Percentiles rank a stretch among this genome's conserved stretches.
These are phyloP conservation scores for Tetracentron sinense DNA, from an alignment of 164 flowering plant genomes.

Conservation along the genomic window DNA sequence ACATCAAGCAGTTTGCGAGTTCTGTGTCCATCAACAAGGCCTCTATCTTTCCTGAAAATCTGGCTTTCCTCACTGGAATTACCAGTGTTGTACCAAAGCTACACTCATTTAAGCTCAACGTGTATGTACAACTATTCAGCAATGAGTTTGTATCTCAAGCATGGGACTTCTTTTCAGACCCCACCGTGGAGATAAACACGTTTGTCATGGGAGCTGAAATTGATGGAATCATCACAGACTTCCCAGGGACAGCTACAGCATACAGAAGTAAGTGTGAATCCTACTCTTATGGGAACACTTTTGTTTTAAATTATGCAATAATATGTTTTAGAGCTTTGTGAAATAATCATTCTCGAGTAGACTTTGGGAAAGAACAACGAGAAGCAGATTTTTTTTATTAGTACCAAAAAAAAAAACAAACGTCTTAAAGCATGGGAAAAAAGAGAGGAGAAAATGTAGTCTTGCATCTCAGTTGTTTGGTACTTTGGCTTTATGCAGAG, in stretches of 20 bases:
- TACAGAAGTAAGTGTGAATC: constrained; percentile 67
- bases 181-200: constrained; percentile 66
- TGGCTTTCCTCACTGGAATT: constrained; percentile 29
- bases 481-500: constrained; percentile 6
- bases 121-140: constrained; percentile 58
- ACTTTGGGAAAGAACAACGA: too few species aligned
- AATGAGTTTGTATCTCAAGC: constrained; percentile 87
- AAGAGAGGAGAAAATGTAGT: too few species aligned
- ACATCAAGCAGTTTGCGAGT: constrained; percentile 70
- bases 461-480: neutral
- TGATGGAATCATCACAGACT: constrained; percentile 64
- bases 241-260: constrained; percentile 63
- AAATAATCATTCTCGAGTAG: too few species aligned
- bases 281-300: neutral
- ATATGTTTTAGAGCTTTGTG: too few species aligned
- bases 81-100: constrained; percentile 52
- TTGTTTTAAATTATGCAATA: too few species aligned
- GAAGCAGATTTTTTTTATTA: neutral
- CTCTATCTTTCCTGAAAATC: constrained; percentile 41
- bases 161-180: constrained; percentile 86
- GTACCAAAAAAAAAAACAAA: too few species aligned
- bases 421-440: too few species aligned
- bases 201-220: constrained; percentile 37
- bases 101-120: constrained; percentile 45
- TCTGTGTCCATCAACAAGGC: constrained; percentile 53